Evolutionary conservation across 139 green algal species (phyloP).

Genomic region (Closterium sp.): DNA sequence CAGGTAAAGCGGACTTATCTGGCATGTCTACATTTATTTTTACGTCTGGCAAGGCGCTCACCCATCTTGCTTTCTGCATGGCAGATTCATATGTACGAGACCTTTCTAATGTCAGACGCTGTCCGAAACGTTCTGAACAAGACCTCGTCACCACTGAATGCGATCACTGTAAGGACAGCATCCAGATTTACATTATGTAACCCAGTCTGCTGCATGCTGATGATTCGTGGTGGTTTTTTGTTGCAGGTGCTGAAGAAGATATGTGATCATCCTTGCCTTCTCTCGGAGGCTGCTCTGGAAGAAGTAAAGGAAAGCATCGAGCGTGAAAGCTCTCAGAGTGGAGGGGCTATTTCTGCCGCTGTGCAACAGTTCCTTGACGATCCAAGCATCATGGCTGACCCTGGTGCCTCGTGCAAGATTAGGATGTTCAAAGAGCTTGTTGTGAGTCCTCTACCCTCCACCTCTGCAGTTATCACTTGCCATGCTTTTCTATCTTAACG

Average conservation of each 20-base stretch:
- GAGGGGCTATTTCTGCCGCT: background rate
- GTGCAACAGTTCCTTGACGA: slow-evolving; percentile 68
- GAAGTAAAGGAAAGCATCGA: slow-evolving; percentile 23
- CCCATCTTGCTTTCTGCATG: background rate
- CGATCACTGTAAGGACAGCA: slow-evolving; percentile 40
- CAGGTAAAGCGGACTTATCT: background rate
- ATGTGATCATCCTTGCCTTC: slow-evolving; percentile 88
- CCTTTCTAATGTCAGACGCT: slow-evolving; percentile 52
- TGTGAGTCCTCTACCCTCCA: background rate
- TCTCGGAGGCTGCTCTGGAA: slow-evolving; percentile 66
- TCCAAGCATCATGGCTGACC: slow-evolving; percentile 69
- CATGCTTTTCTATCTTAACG: background rate
- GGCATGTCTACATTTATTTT: background rate
- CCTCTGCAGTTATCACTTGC: background rate
- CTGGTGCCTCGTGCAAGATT: slow-evolving; percentile 57
- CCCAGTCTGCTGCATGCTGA: background rate
- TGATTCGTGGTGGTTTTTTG: background rate
- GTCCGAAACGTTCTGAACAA: slow-evolving; percentile 78
- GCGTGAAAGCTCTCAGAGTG: background rate
- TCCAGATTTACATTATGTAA: background rate
- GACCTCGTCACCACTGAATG: slow-evolving; percentile 72
- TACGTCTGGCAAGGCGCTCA: background rate
- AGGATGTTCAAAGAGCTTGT: slow-evolving; percentile 15
- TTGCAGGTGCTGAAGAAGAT: slow-evolving; percentile 66
- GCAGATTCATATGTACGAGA: slow-evolving; percentile 41